Percentiles rank a stretch among this genome's conserved stretches.
These are phyloP conservation scores for Eucalyptus globulus DNA, from an alignment of 345 rosid genomes.

Conservation along the genomic window DNA sequence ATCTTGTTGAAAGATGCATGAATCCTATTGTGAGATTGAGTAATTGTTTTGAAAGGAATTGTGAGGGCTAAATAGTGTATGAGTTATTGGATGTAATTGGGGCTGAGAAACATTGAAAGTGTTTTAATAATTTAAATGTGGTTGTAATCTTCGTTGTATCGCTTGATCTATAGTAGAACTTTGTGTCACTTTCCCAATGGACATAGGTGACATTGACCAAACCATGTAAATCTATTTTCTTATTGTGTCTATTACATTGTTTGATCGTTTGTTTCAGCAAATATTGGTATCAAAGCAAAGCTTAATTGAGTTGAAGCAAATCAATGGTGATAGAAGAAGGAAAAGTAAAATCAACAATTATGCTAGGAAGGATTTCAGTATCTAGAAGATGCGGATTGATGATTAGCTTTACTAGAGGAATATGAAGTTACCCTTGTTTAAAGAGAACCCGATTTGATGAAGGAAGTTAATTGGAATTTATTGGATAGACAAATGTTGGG, in stretches of 20 bases:
- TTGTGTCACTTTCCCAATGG: fast-evolving
- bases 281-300: background rate
- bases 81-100: background rate
- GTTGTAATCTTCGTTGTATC: background rate
- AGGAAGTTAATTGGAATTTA: too few species aligned
- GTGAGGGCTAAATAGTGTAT: too few species aligned
- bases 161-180: too few species aligned
- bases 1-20: background rate
- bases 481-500: background rate
- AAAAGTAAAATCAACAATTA: background rate
- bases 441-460: too few species aligned
- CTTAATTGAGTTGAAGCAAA: fast-evolving
- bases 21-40: background rate
- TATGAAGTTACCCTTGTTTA: too few species aligned
- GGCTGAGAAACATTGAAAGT: fast-evolving
- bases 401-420: too few species aligned
- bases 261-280: too few species aligned
- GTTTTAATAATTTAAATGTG: background rate
- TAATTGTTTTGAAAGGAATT: too few species aligned
- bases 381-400: background rate
- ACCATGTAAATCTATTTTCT: background rate
- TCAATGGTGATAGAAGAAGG: background rate
- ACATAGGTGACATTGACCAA: background rate
- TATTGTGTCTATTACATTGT: background rate
- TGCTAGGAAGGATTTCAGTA: background rate